Evolutionary conservation across 257 asterid species (phyloP).

Genomic region (Nicotiana knightiana): DNA sequence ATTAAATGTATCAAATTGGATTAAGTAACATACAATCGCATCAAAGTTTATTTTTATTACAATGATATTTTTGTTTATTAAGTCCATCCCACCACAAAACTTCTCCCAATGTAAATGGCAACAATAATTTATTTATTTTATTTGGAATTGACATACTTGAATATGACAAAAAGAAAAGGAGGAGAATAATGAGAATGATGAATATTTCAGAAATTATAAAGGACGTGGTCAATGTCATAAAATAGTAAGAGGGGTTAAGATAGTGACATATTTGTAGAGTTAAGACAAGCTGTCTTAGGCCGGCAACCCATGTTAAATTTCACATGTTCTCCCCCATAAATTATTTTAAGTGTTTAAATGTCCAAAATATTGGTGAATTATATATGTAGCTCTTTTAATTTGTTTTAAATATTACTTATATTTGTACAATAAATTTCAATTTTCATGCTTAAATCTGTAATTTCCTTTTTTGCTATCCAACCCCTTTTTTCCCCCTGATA

Average conservation of each 20-base stretch:
- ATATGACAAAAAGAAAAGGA: neutral
- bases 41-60: too few relatives aligned
- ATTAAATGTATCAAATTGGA: neutral
- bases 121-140: neutral
- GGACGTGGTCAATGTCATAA: constrained; percentile 5
- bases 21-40: too few relatives aligned
- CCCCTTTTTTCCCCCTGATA: neutral
- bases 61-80: neutral
- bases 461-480: neutral
- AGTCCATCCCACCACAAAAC: neutral
- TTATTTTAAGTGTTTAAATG: neutral
- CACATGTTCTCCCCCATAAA: constrained; percentile 38
- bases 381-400: neutral
- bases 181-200: neutral
- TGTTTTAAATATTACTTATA: neutral
- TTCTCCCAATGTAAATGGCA: neutral
- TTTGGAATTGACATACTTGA: neutral
- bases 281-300: constrained; percentile 36
- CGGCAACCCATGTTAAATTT: constrained; percentile 61
- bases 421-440: neutral
- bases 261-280: constrained; percentile 1
- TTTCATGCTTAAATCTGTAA: neutral
- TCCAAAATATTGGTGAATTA: neutral
- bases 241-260: neutral
- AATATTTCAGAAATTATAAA: neutral